Base-by-base conservation (phyloP, 2,329 filamentous ascomycete species). In the Sporothrix schenckii region DNA sequence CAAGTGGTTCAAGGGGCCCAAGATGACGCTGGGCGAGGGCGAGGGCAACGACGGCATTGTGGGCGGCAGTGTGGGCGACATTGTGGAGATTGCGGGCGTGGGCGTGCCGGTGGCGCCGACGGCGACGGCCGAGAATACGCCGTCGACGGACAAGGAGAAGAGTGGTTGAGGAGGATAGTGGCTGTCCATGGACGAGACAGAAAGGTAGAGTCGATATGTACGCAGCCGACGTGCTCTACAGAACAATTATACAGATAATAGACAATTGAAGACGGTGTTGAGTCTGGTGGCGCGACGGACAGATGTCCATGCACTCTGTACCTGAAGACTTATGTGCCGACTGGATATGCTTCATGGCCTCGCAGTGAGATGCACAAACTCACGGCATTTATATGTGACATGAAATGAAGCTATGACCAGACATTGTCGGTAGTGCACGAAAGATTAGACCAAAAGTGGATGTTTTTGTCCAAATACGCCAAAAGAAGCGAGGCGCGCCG, bases 1-100 rank as follows among this genome's bases (percentile, higher is more conserved):
- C 69, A 88, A 88, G 76, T 88, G 85, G 82, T 88, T 88, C 74
- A 86, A 80, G 1, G 87, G 87, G 0, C 87, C 87, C 3, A 87
- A 86, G 79, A 83, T 83, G 60, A 89, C 87, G 2, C 79, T 88
- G 67, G 80, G 80, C 58, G 75, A 77, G 5, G 61, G 34, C 21
- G 69, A 67, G 21, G 61, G 27, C 27, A 44, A 16, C 41, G 41
- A 44, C 41, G 69, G 34, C 9, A 49, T 27, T 3, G 27, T 52
- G n/a, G 69, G 27, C 41, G 69, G 34, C 9, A 49, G n/a, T 3
- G 27, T 52, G n/a, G 69, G 27, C n/a, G 52, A 11, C 1, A 61
- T 66, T 2, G 41, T 27, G 34, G 47, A 50, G 24, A 56, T 68
- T 21, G 14, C 53, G 4, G 66, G 52, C 24, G 66, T 66, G 19